A percentile compares a stretch with the other conserved stretches of the same genome.
Evolutionary conservation across 2,329 filamentous ascomycete species (phyloP).

Genomic region (Fusarium sp.): DNA sequence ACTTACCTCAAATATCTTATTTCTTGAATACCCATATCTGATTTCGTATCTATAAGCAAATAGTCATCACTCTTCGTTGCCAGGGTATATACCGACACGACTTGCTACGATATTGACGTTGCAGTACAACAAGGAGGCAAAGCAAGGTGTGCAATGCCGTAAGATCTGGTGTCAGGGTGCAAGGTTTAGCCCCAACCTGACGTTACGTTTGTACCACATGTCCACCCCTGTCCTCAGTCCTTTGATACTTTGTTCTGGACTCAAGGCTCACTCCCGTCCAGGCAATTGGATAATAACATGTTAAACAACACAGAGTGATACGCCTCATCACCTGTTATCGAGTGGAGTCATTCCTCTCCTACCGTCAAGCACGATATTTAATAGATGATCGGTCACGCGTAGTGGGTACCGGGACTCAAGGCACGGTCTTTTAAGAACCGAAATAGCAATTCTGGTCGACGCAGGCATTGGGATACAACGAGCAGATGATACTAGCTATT

Average conservation of each 20-base stretch:
- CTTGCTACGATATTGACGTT: slow-evolving; percentile 24
- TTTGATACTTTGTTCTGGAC: slow-evolving; percentile 25
- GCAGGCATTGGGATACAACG: slow-evolving; percentile 12
- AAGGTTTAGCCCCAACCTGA: slow-evolving; percentile 40
- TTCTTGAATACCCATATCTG: not conserved
- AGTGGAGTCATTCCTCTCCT: slow-evolving; percentile 23
- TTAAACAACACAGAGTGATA: slow-evolving; percentile 41
- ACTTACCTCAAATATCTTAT: no score
- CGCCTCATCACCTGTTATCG: slow-evolving; percentile 45
- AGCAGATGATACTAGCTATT: not conserved
- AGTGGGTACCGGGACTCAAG: slow-evolving; percentile 17
- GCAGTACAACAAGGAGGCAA: slow-evolving; percentile 34
- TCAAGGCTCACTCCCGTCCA: slow-evolving; percentile 29
- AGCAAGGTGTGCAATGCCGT: slow-evolving; percentile 47
- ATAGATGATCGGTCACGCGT: slow-evolving; percentile 32
- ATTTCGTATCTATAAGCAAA: not conserved
- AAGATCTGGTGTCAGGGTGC: slow-evolving; percentile 48
- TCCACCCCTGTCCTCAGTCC: slow-evolving; percentile 28
- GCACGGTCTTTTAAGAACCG: slow-evolving; percentile 11
- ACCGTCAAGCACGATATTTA: slow-evolving; percentile 18
- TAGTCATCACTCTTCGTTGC: not conserved
- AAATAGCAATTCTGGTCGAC: not conserved
- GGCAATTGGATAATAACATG: slow-evolving; percentile 31
- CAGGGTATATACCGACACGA: slow-evolving; percentile 5
- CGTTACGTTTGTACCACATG: slow-evolving; percentile 33